Base-by-base conservation (phyloP, 2,329 filamentous ascomycete genomes). In the Orbilia ellipsospora region DNA sequence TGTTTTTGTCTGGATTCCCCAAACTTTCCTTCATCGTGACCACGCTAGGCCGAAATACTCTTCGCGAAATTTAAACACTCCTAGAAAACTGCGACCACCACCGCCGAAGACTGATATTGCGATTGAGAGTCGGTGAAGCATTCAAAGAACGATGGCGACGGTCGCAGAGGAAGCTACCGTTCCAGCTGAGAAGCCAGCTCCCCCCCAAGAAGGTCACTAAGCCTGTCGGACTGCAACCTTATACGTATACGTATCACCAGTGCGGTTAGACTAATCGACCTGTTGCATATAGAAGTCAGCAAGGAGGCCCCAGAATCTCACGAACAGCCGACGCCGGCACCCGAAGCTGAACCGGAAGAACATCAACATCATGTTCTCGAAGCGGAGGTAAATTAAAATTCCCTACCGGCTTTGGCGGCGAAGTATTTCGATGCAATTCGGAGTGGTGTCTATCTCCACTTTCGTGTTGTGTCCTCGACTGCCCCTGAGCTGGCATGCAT, bases 1-100 rank as follows among this genome's bases (percentile, higher is more conserved):
- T 36, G 31, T 10, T 36, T 36, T 36, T 36, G 31, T 36, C 31
- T 36, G 31, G 31, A 36, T 7, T 36, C 31, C 28, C 31, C 54
- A 45, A 16, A 57, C 48, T 54, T 65, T 60, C 48, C 28, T 28
- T 26, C 54, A 28, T 54, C 51, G 52, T 68, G 57, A 63, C 51
- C 57, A 74, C 57, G 51, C 70, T 67, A 67, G 51, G 45, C 56
- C 44, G 20, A 42, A 40, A 40, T 42, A 45, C 42, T 50, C 42
- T 45, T 36, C 56, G 56, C 50, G 64, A 73, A 64, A 65, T 13
- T 63, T 51, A 48, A 26, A 52, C 60, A 36, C 65, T 48, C 36
- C n/a, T 44, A n/a, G 18, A 73, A 64, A 63, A 51, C 54, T 59
- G 60, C 60, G 67, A 59, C 67, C 54, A 60, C 52, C 44, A 55